Evolutionary conservation across 805 yeast genomes (phyloP).

Genomic region (Kuraishia cidri): DNA sequence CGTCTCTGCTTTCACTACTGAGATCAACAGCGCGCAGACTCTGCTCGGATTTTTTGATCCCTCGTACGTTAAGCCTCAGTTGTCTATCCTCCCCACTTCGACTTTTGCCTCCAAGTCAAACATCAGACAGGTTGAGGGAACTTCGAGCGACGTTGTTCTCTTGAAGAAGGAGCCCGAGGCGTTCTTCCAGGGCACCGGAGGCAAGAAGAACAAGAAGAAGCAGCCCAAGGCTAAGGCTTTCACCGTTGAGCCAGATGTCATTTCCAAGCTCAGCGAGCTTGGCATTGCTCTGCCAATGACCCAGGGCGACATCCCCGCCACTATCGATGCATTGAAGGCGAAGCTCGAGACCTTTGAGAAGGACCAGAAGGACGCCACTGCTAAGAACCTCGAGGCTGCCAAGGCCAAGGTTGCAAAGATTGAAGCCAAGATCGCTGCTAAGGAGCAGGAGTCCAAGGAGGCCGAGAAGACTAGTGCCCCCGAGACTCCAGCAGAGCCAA

Average conservation of each 20-base stretch:
- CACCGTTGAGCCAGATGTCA: conserved; percentile 71
- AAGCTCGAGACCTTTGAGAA: conserved; percentile 61
- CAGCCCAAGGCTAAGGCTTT: conserved; percentile 43
- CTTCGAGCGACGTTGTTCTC: conserved; percentile 55
- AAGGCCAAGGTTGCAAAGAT: conserved; percentile 68
- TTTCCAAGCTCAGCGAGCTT: conserved; percentile 68
- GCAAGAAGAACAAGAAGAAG: conserved; percentile 43
- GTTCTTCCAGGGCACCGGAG: conserved; percentile 44
- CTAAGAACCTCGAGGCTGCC: conserved; percentile 65
- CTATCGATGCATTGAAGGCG: conserved; percentile 59
- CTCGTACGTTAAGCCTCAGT: conserved; percentile 50
- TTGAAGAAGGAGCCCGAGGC: conserved; percentile 53
- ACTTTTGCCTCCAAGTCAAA: conserved; percentile 9
- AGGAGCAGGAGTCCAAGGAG: conserved; percentile 8
- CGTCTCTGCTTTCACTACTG: conserved; percentile 75
- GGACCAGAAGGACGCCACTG: conserved; percentile 76
- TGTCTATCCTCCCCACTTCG: conserved; percentile 2
- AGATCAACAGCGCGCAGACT: conserved; percentile 68
- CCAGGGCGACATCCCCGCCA: conserved; percentile 57
- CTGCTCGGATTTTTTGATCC: conserved; percentile 75
- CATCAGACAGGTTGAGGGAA: conserved; percentile 48
- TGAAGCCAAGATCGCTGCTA: conserved; percentile 27
- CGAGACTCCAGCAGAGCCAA: no score
- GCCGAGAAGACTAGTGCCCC: no score
- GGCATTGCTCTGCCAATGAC: conserved; percentile 72